Evolutionary conservation across 257 asterid species (phyloP), one percentile per base, ranked within the genome.

Genomic region (Solanum corneliomulleri): DNA sequence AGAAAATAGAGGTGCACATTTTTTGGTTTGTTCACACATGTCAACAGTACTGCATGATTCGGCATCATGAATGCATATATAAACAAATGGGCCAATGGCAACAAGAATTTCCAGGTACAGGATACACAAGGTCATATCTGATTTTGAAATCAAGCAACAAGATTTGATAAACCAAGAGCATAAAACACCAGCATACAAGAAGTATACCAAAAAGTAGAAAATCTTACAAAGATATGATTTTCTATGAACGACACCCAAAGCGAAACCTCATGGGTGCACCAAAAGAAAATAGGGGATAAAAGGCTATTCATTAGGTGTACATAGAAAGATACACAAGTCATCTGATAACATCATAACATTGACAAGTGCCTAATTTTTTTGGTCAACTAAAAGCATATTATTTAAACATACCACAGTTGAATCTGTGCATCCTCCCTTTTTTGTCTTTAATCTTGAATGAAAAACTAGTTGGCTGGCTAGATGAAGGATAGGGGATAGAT

Each of bases 371-470:
- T 49, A 49, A 23, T 71, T 47, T 31, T 6, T n/a, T 86, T 49
- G 75, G 27, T 72, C 21, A 71, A 33, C 49, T 64, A 86, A 44
- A 76, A 72, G 25, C 25, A 72, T 49, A 58, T 35, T 52, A 58
- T 86, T 3, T 33, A 37, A 62, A 86, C 88, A 86, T 89, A 97
- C 99, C 99, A 60, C 98, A 91, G 33, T 91, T 92, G 91, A 97
- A 97, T 87, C 99, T 91, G 88, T 97, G 98, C 97, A 94, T 93
- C 85, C 98, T 89, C 87, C 98, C 98, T 90, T 90, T 95, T 85
- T 87, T 90, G 88, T 97, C 99, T 92, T 97, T 95, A 92, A 96
- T 91, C 91, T 97, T 96, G 91, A 97, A 97, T 80, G 98, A 90
- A 81, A 96, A 97, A 42, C 89, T 86, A 83, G 89, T 90, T 52